Base-by-base conservation (phyloP, 2,329 filamentous ascomycete species). In the Sodiomyces alkalinus region DNA sequence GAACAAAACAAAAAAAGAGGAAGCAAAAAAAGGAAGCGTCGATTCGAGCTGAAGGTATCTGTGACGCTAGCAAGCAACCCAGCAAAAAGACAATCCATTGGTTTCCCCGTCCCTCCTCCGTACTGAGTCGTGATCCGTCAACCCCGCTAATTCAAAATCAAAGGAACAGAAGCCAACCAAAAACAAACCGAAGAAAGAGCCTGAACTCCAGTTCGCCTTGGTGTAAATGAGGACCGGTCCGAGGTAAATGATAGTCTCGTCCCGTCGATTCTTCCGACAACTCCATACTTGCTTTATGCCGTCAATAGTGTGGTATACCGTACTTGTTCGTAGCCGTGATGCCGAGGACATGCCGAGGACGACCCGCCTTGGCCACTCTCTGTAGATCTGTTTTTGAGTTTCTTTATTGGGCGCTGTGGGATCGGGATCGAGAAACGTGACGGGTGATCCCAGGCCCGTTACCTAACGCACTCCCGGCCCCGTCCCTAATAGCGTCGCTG, bases 401-500 rank as follows among this genome's bases (percentile, higher is more conserved):
- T 10, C 5, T 16, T 32, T 30, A 35, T 31, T 37, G 36, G 15
- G 35, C 34, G 26, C 37, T 38, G 28, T 36, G 35, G 7, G 35
- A 38, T 28, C 36, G 33, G 14, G 37, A 34, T 17, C 36, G 32
- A 17, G 36, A 36, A 23, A 30, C 30, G 19, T 34, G 35, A 22
- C 23, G 32, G 14, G 22, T 19, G 15, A 29, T 12, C 16, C 32
- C 34, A 10, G 34, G 34, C 36, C 41, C 43, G 32, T 39, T 48
- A 27, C 53, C 57, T 62, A 27, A 52, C 51, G 39, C 58, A 60
- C 34, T 60, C 55, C 28, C 58, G 18, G 58, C 58, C 26, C 64
- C 64, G 39, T 69, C 62, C 31, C 57, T 55, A 22, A 85, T 62
- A 2, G 80, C 82, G 34, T 81, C 80, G 48, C 74, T 80, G 47